Evolutionary conservation across 345 rosid species (phyloP).

Genomic region (Eucalyptus erythrocorys): DNA sequence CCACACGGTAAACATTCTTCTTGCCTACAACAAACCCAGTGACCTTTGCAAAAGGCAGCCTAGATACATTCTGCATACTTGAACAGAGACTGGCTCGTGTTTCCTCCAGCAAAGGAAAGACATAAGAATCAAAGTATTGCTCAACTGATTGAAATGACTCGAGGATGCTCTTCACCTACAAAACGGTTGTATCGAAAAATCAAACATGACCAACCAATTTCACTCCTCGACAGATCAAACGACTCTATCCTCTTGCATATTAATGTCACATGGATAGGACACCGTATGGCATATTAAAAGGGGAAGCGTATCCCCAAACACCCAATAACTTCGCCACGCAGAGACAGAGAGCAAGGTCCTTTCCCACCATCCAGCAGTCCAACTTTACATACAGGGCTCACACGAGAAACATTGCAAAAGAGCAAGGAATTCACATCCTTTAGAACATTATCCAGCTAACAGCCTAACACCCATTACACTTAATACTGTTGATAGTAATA

Average conservation of each 20-base stretch:
- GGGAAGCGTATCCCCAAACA: background rate
- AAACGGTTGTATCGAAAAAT: background rate
- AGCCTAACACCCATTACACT: background rate
- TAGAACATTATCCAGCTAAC: background rate
- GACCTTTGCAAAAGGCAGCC: background rate
- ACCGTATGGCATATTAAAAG: background rate
- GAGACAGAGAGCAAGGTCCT: background rate
- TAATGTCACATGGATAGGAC: background rate
- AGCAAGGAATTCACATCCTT: background rate
- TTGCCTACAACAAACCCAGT: background rate
- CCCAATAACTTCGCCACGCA: background rate
- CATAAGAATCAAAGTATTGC: background rate
- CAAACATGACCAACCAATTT: background rate
- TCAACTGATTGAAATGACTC: background rate
- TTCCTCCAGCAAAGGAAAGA: conserved; percentile 7
- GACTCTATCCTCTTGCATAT: background rate
- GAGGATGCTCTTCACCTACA: conserved; percentile 8
- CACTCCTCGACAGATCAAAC: background rate
- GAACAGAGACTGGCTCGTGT: conserved; percentile 1
- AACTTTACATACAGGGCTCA: background rate
- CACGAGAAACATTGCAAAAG: background rate
- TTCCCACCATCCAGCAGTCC: background rate
- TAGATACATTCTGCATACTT: background rate
- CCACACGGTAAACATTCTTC: background rate
- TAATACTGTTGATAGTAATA: background rate